These are phyloP conservation scores for Halophytophthora batemanensis DNA, from an alignment of 352 stramenopile species.

Conservation along the genomic window DNA sequence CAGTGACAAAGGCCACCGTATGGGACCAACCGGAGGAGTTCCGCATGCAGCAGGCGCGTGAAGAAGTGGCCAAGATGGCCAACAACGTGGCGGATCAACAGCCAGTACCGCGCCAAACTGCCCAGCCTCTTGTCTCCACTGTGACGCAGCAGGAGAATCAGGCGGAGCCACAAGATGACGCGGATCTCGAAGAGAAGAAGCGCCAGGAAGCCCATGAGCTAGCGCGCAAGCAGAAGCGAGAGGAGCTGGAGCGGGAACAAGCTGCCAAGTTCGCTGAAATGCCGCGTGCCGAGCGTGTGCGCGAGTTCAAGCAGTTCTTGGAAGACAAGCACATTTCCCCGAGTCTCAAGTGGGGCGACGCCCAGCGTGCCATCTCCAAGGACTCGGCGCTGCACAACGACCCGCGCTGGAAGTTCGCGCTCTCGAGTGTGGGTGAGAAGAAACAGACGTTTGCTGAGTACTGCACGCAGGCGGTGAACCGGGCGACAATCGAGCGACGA, in stretches of 20 bases:
- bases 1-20: constrained; percentile 63
- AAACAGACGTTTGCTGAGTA: constrained; percentile 86
- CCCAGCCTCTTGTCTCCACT: constrained; percentile 3
- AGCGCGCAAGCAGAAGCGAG: constrained; percentile 34
- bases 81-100: constrained; percentile 18
- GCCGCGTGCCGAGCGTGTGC: constrained; percentile 46
- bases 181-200: constrained; percentile 29
- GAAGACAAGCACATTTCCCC: constrained; percentile 64
- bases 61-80: constrained; percentile 70
- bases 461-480: constrained; percentile 68
- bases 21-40: constrained; percentile 82
- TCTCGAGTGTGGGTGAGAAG: constrained; percentile 70
- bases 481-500: constrained; percentile 61
- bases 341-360: constrained; percentile 74
- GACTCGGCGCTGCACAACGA: constrained; percentile 49
- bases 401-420: constrained; percentile 62
- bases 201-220: constrained; percentile 20
- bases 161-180: constrained; percentile 13
- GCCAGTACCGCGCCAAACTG: too few species aligned
- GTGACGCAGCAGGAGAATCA: constrained; percentile 14
- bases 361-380: constrained; percentile 55
- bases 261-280: constrained; percentile 45
- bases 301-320: constrained; percentile 70
- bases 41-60: constrained; percentile 65
- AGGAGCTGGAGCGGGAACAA: constrained; percentile 40